Evolutionary conservation across 1,139 yeast species (phyloP), one percentile per base, ranked within the genome.

Genomic region (Zhuliangozyma parablackwelliae): DNA sequence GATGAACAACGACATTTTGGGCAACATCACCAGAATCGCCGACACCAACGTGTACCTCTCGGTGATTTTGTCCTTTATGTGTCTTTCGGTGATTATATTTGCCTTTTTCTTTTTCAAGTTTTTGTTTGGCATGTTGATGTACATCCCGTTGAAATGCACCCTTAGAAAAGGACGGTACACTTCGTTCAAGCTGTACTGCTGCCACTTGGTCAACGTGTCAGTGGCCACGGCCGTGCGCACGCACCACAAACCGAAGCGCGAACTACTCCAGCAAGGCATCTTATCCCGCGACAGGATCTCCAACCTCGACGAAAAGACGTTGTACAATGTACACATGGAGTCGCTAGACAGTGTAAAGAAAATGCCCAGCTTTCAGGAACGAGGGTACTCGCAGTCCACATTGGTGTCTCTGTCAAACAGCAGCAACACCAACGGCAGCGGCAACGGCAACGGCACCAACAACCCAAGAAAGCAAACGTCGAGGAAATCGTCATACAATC

Each of bases 51-150:
- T 76, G 41, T 63, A 71, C 32, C 83, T 86, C 50, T 87, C 95
- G 3, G 65, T 88, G 13, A 74, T 87, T 33, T 57, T 88, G 26
- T 76, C 88, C 25, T 73, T 85, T 48, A 86, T 86, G 90, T 68
- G 84, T 34, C 70, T 84, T 43, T 85, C 95, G 3, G 74, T 87
- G 49, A 58, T 75, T n/a, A 72, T 88, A 49, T 88, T 90, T 89
- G 68, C 80, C 10, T 61, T 84, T 40, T 84, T 83, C 65, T 74
- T 87, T 42, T 58, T 77, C 41, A 72, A 75, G 51, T 75, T 87
- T 46, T 48, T 74, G 21, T 50, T 77, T 40, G 94, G 89, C 1
- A 50, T 82, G 48, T 30, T 78, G 3, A 65, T 75, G 43, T 72
- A 75, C 33, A 51, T 79, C 5, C 87, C 85, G 2, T 71, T 83